Conservation (phyloP, 2,329 filamentous ascomycete species). For the Lasiodiplodia citricola region DNA sequence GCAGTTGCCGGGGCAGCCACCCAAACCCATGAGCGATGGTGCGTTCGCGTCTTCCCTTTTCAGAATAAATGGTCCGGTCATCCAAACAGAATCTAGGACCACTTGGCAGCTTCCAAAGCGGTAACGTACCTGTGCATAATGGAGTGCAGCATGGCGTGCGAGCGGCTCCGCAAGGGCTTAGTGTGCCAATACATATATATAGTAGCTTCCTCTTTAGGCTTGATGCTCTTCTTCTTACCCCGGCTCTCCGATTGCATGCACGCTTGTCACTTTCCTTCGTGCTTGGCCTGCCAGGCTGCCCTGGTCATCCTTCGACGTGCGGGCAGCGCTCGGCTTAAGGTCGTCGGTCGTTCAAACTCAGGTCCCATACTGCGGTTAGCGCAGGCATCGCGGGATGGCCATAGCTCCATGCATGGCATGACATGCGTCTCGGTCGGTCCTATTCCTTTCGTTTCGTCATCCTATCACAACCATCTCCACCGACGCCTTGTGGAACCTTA, state of each 20-base stretch:
- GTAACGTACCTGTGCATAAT: background rate
- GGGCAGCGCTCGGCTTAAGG: background rate
- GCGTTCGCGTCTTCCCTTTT: background rate
- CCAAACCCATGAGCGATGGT: background rate
- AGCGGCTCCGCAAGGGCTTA: background rate
- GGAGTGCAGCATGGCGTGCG: background rate
- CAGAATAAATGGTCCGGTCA: constrained; percentile 12
- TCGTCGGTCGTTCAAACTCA: background rate
- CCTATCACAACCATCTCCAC: background rate
- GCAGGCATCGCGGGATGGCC: background rate
- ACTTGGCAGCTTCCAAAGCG: background rate
- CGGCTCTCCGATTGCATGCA: background rate
- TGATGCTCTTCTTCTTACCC: background rate
- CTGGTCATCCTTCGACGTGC: background rate
- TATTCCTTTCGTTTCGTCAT: background rate
- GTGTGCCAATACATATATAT: background rate
- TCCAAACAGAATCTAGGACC: background rate
- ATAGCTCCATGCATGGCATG: constrained; percentile 13
- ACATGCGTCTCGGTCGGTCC: background rate
- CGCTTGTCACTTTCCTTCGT: background rate
- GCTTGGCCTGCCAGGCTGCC: background rate
- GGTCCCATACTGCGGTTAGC: background rate
- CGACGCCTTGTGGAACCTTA: background rate
- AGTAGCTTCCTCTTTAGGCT: constrained; percentile 12
- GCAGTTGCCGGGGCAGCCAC: background rate